A percentile compares a stretch with the other conserved stretches of the same genome.
These are phyloP conservation scores for Diospyros kaki DNA, from an alignment of 148 eudicot genomes.

Conservation along the genomic window DNA sequence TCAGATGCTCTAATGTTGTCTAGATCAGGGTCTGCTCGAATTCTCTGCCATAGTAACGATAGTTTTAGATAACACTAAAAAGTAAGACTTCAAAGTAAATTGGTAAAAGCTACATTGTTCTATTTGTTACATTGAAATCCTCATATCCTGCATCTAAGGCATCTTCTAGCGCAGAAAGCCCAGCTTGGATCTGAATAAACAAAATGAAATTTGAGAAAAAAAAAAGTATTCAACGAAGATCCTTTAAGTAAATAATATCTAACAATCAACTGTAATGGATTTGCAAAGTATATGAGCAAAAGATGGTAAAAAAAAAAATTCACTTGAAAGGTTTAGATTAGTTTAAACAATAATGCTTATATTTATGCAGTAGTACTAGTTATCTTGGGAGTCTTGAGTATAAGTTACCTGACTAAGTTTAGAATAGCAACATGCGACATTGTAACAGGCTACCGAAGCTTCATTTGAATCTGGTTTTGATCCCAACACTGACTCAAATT, in stretches of 20 bases:
- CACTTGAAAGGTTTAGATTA: too few relatives aligned
- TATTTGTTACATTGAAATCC: conserved; percentile 67
- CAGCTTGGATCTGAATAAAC: conserved; percentile 70
- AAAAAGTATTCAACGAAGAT: too few relatives aligned
- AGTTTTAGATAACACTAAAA: too few relatives aligned
- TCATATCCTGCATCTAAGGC: conserved; percentile 83
- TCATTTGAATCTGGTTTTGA: conserved; percentile 70
- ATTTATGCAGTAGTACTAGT: too few relatives aligned
- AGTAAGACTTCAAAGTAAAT: neutral
- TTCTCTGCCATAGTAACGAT: conserved; percentile 50
- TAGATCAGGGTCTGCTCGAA: conserved; percentile 84
- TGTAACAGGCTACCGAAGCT: conserved; percentile 90
- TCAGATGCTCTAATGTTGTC: conserved; percentile 62
- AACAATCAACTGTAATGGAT: too few relatives aligned
- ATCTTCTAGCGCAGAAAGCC: conserved; percentile 92
- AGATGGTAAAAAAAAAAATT: too few relatives aligned
- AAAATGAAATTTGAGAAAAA: neutral
- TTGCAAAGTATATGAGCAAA: too few relatives aligned
- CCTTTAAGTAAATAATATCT: too few relatives aligned
- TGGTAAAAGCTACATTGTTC: neutral
- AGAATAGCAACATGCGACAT: conserved; percentile 95
- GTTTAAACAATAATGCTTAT: too few relatives aligned
- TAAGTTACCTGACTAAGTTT: conserved; percentile 93
- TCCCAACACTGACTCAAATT: conserved; percentile 89
- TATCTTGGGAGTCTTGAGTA: too few relatives aligned